These are phyloP conservation scores for Fusarium luffae DNA, from an alignment of 2,329 filamentous ascomycete species.

Conservation along the genomic window DNA sequence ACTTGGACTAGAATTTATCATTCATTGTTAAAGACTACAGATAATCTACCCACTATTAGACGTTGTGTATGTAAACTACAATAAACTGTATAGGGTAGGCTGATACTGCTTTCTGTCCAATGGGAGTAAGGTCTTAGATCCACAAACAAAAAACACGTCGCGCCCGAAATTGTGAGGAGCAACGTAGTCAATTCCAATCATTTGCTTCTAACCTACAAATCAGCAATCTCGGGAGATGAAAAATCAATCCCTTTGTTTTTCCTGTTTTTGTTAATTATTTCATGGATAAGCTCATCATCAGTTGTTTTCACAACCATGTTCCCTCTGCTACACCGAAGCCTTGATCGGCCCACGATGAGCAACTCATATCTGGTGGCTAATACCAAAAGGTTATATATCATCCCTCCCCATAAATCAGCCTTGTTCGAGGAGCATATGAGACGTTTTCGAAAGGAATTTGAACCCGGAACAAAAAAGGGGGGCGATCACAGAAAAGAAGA, in stretches of 20 bases:
- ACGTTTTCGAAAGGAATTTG: background rate
- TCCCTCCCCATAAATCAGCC: background rate
- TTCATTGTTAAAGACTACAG: no score
- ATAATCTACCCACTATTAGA: no score
- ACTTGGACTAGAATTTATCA: no score
- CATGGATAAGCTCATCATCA: background rate
- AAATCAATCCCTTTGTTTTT: background rate
- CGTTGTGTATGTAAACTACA: no score
- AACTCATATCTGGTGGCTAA: no score
- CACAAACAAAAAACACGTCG: background rate
- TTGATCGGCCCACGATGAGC: background rate
- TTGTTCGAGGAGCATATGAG: background rate
- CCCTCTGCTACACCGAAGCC: background rate
- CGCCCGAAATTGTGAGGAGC: background rate
- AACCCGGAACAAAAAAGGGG: background rate
- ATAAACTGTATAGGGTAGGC: background rate
- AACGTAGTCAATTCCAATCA: background rate
- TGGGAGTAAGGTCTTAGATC: background rate
- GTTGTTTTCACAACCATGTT: background rate
- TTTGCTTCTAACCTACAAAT: background rate
- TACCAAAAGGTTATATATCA: background rate
- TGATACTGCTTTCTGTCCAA: background rate
- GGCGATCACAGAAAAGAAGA: background rate
- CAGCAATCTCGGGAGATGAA: background rate
- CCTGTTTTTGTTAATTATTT: background rate